These are phyloP conservation scores for Citrullus colocynthis DNA, from an alignment of 306 rosid genomes.

Conservation along the genomic window DNA sequence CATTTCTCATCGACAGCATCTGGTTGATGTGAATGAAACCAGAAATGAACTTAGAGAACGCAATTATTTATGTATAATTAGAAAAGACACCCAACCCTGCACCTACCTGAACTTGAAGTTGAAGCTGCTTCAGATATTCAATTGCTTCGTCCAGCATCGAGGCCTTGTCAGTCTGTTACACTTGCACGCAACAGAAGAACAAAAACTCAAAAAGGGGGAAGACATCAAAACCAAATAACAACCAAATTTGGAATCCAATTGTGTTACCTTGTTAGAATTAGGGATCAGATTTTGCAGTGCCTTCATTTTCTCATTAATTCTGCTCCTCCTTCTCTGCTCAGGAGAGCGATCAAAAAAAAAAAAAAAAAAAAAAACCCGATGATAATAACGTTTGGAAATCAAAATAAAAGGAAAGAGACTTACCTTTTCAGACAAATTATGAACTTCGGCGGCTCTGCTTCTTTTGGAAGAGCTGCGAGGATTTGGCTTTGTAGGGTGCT, in stretches of 20 bases:
- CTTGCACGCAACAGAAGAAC: slow-evolving; percentile 7
- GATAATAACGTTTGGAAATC: background rate
- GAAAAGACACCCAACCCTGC: slow-evolving; percentile 3
- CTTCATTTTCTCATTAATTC: slow-evolving; percentile 93
- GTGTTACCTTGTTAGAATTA: slow-evolving; percentile 73
- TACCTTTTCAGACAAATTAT: slow-evolving; percentile 94
- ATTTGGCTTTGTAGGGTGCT: slow-evolving; percentile 25
- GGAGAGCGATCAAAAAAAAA: background rate
- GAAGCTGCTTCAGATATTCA: slow-evolving; percentile 96
- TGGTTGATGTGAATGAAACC: slow-evolving; percentile 13
- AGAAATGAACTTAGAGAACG: background rate
- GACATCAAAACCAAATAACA: background rate
- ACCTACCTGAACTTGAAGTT: slow-evolving; percentile 88
- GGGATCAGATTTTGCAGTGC: slow-evolving; percentile 92
- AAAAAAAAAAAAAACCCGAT: background rate
- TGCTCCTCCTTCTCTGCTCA: slow-evolving; percentile 88
- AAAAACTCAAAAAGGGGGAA: background rate
- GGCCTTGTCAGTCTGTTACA: slow-evolving; percentile 81
- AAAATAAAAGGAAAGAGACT: background rate
- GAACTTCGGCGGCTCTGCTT: slow-evolving; percentile 98
- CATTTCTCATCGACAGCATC: slow-evolving; percentile 89
- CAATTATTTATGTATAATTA: background rate
- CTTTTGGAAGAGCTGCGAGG: slow-evolving; percentile 66
- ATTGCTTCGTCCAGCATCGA: slow-evolving; percentile 97
- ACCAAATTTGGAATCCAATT: background rate